Evolutionary conservation across 2,329 filamentous ascomycete species (phyloP), one percentile per base, ranked within the genome.

Genomic region (Monosporascus sp.): DNA sequence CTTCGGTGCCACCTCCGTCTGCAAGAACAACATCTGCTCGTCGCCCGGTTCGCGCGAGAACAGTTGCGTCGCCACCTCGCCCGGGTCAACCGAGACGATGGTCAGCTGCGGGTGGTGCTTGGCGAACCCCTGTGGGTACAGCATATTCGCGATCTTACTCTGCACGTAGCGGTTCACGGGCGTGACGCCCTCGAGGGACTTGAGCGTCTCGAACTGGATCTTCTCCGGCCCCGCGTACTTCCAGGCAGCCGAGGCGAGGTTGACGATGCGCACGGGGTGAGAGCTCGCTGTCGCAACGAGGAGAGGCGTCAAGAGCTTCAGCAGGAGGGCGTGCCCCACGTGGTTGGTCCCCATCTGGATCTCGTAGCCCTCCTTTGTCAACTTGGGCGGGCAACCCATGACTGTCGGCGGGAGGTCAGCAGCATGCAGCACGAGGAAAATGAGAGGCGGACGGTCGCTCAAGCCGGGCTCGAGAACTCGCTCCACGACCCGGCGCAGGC

Each of bases 281-380:
- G 51, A 27, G n/a, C 24, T 38, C 3, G 51, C 54, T 19, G 57
- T 60, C 27, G 38, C 27, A 7, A 53, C 31, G 38, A 62, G 46
- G 3, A 43, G 52, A 8, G 56, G 58, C 41, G 51, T 14, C 22
- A 74, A 55, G 5, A 70, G 60, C 47, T 68, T 64, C 11, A 64
- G 65, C 5, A 77, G 64, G 5, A 73, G 64, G 5, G 73, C 72
- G 40, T 76, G 73, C 4, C 73, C 73, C 9, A 76, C 56, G 54
- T 76, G 73, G 50, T 77, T 78, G 1, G 69, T 73, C 2, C 68
- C 73, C 50, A 76, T 73, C 48, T 73, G 67, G 6, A 70, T 57
- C 57, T 78, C 75, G 56, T 74, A 76, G 6, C 73, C 73, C 9
- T 76, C 70, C 11, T 57, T 55, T 0, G 71, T 73, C 6, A 66